A percentile compares a stretch with the other conserved stretches of the same genome.
phyloP scores from a whole-genome alignment of 2,329 filamentous ascomycete genomes.

The Colletotrichum navitas region DNA sequence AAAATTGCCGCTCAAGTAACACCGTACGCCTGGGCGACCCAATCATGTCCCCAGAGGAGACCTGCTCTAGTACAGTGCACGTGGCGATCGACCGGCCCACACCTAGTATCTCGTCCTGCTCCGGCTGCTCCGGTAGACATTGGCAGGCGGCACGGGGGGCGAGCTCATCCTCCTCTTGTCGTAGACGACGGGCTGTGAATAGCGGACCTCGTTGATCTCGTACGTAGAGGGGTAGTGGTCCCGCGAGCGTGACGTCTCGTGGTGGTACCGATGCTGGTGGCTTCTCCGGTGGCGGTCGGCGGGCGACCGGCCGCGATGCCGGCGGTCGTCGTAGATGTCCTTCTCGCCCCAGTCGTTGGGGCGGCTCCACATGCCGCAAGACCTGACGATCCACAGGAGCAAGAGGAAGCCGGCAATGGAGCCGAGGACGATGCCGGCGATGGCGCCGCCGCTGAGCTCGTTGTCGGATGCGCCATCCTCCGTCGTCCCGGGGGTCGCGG shows the following conservation, averaged over 20 bases:
- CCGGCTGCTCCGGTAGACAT: conserved; percentile 29
- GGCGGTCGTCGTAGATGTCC: conserved; percentile 23
- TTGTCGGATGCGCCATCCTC: conserved; percentile 42
- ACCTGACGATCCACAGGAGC: conserved; percentile 61
- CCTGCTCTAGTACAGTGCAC: not conserved
- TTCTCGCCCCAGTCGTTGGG: conserved; percentile 28
- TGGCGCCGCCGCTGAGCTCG: conserved; percentile 60
- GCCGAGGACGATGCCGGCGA: conserved; percentile 65
- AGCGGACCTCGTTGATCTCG: conserved; percentile 36
- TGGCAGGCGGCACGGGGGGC: conserved; percentile 27
- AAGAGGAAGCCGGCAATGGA: conserved; percentile 61
- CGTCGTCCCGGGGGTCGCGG: conserved; percentile 41
- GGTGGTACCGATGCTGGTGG: conserved; percentile 28
- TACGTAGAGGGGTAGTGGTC: conserved; percentile 24
- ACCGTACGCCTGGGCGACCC: not conserved
- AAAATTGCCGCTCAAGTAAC: not conserved
- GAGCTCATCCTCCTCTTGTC: conserved; percentile 35
- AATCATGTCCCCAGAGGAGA: not conserved
- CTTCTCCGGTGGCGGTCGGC: conserved; percentile 29
- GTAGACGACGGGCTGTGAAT: conserved; percentile 35
- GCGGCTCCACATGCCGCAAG: conserved; percentile 49
- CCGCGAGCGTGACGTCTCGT: conserved; percentile 35
- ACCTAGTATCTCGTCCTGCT: conserved; percentile 35
- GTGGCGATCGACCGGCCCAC: not conserved
- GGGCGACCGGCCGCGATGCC: conserved; percentile 33